Percentiles rank a stretch among this genome's conserved stretches.
These are phyloP conservation scores for Xanthoconium purpureum DNA, from an alignment of 768 basidiomycete genomes.

Conservation along the genomic window DNA sequence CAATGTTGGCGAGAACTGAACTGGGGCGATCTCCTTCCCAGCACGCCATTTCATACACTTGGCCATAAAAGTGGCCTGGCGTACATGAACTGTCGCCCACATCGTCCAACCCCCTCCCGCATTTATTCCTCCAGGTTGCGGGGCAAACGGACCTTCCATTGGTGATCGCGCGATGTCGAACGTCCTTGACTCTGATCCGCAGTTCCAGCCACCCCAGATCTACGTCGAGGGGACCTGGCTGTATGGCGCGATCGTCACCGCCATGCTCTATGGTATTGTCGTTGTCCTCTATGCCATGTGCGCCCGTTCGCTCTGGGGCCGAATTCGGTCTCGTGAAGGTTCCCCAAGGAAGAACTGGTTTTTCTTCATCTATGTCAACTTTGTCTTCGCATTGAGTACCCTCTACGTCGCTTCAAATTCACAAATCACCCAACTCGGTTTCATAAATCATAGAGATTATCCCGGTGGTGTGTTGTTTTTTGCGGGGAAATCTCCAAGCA, in stretches of 20 bases:
- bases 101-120: slow-evolving; percentile 2
- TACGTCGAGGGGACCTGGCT: slow-evolving; percentile 30
- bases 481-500: not conserved
- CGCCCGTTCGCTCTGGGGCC: slow-evolving; percentile 25
- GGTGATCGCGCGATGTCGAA: slow-evolving; percentile 16
- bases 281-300: slow-evolving; percentile 28
- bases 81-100: not conserved
- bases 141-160: not conserved
- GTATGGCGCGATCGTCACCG: slow-evolving; percentile 29
- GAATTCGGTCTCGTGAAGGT: slow-evolving; percentile 11
- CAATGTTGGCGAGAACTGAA: not conserved
- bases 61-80: slow-evolving; percentile 4
- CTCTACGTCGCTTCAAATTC: slow-evolving; percentile 25
- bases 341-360: slow-evolving; percentile 21
- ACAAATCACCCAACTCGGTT: slow-evolving; percentile 28
- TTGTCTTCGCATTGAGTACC: slow-evolving; percentile 29
- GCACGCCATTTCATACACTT: not conserved
- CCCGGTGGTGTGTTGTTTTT: slow-evolving; percentile 24
- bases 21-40: not conserved
- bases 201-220: slow-evolving; percentile 12
- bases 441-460: slow-evolving; percentile 32
- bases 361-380: slow-evolving; percentile 29
- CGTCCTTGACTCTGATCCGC: not conserved
- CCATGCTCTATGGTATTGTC: slow-evolving; percentile 27
- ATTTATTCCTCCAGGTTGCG: not conserved